phyloP scores from a whole-genome alignment of 2,329 filamentous ascomycete genomes.

The Diaporthe sp. region DNA sequence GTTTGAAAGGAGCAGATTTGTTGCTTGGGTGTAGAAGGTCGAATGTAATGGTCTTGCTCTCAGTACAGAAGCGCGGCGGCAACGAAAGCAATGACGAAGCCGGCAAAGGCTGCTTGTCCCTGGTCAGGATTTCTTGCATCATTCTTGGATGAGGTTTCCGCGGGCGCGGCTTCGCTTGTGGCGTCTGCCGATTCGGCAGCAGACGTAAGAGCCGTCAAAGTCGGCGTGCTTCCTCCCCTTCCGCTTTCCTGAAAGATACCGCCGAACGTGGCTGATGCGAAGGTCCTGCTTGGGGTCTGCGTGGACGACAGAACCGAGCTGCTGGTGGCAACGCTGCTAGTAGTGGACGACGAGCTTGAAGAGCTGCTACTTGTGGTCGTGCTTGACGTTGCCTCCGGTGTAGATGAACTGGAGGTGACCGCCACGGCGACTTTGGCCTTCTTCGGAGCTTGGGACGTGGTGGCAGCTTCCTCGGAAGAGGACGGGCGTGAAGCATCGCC shows the following conservation, averaged over 20 bases:
- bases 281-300: slow-evolving; percentile 24
- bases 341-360: slow-evolving; percentile 15
- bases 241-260: slow-evolving; percentile 67
- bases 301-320: slow-evolving; percentile 36
- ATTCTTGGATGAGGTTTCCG: slow-evolving; percentile 47
- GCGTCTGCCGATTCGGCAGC: slow-evolving; percentile 17
- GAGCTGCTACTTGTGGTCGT: slow-evolving; percentile 13
- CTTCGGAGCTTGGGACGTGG: slow-evolving; percentile 31
- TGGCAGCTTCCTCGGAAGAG: slow-evolving; percentile 39
- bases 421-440: background rate
- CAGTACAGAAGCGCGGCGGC: slow-evolving; percentile 63
- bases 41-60: slow-evolving; percentile 40
- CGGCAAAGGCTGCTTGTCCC: slow-evolving; percentile 61
- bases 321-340: slow-evolving; percentile 15
- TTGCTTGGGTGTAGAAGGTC: slow-evolving; percentile 45
- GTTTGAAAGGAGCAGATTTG: slow-evolving; percentile 4
- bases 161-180: slow-evolving; percentile 38
- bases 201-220: slow-evolving; percentile 18
- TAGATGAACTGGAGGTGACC: slow-evolving; percentile 31
- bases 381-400: too few relatives aligned
- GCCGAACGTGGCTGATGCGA: slow-evolving; percentile 39
- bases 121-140: slow-evolving; percentile 57
- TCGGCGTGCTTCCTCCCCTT: slow-evolving; percentile 43
- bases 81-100: slow-evolving; percentile 66
- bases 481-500: slow-evolving; percentile 38